A percentile compares a stretch with the other conserved stretches of the same genome.
These are phyloP conservation scores for Protomyces gravidus DNA, from an alignment of 1,139 yeast genomes.

Conservation along the genomic window DNA sequence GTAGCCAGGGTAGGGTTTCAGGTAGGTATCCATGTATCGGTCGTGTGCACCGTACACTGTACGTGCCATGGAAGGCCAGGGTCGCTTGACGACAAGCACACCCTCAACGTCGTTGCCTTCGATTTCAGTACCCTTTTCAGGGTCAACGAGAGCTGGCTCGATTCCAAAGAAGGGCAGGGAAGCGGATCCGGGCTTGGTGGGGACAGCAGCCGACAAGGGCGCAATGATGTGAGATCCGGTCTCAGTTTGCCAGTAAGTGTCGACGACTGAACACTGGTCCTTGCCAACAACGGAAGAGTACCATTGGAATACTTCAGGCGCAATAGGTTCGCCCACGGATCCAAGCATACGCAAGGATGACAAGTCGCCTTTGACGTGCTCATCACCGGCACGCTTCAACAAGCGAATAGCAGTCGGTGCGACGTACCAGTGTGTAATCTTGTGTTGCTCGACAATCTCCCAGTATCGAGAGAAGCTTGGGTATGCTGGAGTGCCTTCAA, in stretches of 20 bases:
- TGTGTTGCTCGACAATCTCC: conserved; percentile 90
- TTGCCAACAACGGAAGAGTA: conserved; percentile 89
- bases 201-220: conserved; percentile 89
- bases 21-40: conserved; percentile 86
- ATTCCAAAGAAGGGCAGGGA: conserved; percentile 95
- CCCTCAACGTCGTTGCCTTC: conserved; percentile 92
- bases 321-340: conserved; percentile 98
- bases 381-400: conserved; percentile 92
- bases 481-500: conserved; percentile 97
- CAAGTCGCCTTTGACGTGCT: conserved; percentile 78
- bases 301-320: conserved; percentile 99
- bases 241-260: conserved; percentile 99
- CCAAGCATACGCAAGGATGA: conserved; percentile 91
- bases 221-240: conserved; percentile 95
- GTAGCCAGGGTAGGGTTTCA: conserved; percentile 92
- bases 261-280: conserved; percentile 77
- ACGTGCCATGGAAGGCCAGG: conserved; percentile 99
- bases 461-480: conserved; percentile 96
- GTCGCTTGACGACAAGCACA: conserved; percentile 77
- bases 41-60: conserved; percentile 88
- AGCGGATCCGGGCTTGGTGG: conserved; percentile 97
- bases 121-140: conserved; percentile 78
- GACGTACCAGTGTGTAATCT: conserved; percentile 93
- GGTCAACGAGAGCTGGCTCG: conserved; percentile 84
- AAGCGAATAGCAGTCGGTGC: conserved; percentile 97